These are phyloP conservation scores for Onygena corvina DNA, from an alignment of 2,329 filamentous ascomycete genomes.

Conservation along the genomic window DNA sequence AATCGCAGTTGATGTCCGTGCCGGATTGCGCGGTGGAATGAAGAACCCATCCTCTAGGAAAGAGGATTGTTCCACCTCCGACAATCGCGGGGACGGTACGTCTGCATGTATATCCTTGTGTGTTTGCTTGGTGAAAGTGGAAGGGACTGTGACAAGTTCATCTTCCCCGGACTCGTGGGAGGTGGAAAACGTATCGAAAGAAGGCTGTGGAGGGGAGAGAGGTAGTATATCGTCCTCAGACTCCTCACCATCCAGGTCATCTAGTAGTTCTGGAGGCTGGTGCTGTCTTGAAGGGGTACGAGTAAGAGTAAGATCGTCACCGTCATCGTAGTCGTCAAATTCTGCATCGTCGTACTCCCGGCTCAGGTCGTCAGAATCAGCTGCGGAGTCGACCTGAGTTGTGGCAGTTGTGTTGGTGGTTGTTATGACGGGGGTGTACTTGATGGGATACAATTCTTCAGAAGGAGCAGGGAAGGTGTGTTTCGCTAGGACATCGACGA, in stretches of 20 bases:
- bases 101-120: neutral
- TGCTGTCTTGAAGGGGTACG: slow-evolving; percentile 51
- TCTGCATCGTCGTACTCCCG: slow-evolving; percentile 20
- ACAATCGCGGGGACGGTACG: neutral
- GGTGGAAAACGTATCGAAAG: slow-evolving; percentile 46
- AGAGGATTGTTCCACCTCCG: slow-evolving; percentile 4
- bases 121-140: neutral
- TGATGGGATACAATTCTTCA: neutral
- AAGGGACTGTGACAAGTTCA: neutral
- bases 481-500: neutral
- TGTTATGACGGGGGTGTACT: slow-evolving; percentile 2
- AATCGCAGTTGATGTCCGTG: neutral
- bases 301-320: slow-evolving; percentile 50
- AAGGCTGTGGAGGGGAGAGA: slow-evolving; percentile 49
- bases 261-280: slow-evolving; percentile 49
- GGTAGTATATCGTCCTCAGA: slow-evolving; percentile 63
- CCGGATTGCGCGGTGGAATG: neutral
- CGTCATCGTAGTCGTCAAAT: slow-evolving; percentile 38
- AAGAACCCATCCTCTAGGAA: slow-evolving; percentile 8
- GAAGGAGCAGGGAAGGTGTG: neutral
- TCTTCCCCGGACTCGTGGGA: neutral
- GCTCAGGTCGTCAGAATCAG: slow-evolving; percentile 23
- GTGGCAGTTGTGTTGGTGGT: neutral
- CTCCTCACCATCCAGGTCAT: slow-evolving; percentile 40
- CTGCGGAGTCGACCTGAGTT: neutral